A percentile compares a stretch with the other conserved stretches of the same genome.
These are phyloP conservation scores for Coprinopsis marcescibilis DNA, from an alignment of 768 basidiomycete genomes.

Conservation along the genomic window DNA sequence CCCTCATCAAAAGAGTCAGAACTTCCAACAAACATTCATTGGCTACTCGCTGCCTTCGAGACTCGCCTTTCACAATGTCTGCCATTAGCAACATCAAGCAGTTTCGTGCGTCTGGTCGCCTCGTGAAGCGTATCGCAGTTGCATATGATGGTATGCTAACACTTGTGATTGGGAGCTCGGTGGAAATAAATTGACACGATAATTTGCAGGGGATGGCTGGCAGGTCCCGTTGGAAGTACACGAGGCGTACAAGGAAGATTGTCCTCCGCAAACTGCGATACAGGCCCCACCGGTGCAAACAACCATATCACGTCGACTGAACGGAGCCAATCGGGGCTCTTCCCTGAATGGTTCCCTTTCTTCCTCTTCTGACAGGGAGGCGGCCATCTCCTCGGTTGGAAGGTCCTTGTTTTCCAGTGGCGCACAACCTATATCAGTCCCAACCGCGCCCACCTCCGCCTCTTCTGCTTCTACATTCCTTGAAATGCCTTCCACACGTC, in stretches of 20 bases:
- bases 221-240: not conserved
- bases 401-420: too few species aligned
- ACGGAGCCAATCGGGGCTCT: too few species aligned
- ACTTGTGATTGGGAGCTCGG: not conserved
- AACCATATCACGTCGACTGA: not conserved
- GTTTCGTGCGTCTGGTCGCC: slow-evolving; percentile 20
- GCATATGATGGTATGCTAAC: slow-evolving; percentile 21
- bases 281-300: not conserved
- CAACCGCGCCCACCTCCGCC: not conserved
- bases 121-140: slow-evolving; percentile 17
- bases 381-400: too few species aligned
- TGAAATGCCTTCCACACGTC: not conserved
- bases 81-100: slow-evolving; percentile 21
- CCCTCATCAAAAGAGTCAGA: slow-evolving; percentile 5
- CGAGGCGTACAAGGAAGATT: not conserved
- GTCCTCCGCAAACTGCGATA: not conserved
- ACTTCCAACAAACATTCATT: not conserved
- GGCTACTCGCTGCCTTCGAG: slow-evolving; percentile 1
- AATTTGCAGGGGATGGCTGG: not conserved
- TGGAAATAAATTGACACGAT: not conserved
- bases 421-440: too few species aligned
- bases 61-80: slow-evolving; percentile 18
- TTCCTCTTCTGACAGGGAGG: too few species aligned
- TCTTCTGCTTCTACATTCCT: not conserved
- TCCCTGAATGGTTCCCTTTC: too few species aligned